These are phyloP conservation scores for Cyberlindnera bimundalis DNA, from an alignment of 805 yeast genomes.

Conservation along the genomic window DNA sequence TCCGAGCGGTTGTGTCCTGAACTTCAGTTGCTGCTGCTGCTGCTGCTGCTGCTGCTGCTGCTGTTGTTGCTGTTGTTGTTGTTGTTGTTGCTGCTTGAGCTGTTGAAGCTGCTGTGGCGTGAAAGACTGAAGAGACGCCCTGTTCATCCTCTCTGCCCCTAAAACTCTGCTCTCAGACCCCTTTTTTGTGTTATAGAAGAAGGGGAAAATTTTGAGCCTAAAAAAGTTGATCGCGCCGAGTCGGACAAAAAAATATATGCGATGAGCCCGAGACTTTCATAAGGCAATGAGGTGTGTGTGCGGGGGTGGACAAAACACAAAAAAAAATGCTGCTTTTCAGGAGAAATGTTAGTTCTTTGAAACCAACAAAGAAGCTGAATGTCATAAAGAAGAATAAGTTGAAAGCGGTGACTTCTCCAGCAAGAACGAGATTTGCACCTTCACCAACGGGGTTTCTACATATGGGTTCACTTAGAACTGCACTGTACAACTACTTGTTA, in stretches of 20 bases:
- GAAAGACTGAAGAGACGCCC: conserved; percentile 7
- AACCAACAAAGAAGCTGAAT: conserved; percentile 17
- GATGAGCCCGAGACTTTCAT: not conserved
- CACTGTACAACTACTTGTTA: conserved; percentile 79
- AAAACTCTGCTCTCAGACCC: too few relatives aligned
- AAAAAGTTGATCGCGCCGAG: too few relatives aligned
- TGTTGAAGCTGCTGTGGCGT: conserved; percentile 12
- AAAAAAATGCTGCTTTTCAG: not conserved
- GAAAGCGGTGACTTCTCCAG: too few relatives aligned
- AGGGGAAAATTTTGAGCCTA: conserved; percentile 4
- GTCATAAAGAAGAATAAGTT: too few relatives aligned
- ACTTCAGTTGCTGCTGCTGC: conserved; percentile 11
- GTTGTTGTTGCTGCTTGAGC: conserved; percentile 10
- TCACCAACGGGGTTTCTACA: conserved; percentile 97
- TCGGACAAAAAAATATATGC: not conserved
- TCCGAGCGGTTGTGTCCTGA: conserved; percentile 15
- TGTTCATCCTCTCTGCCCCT: conserved; percentile 8
- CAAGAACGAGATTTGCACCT: conserved; percentile 92
- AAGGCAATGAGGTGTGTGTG: too few relatives aligned
- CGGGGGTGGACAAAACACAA: not conserved
- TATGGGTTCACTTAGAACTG: conserved; percentile 90
- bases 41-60: conserved; percentile 9
- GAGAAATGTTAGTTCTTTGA: not conserved
- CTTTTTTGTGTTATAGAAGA: not conserved
- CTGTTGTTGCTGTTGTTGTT: conserved; percentile 7